Base-by-base conservation (phyloP, 768 basidiomycete genomes). In the Trametes punicea region DNA sequence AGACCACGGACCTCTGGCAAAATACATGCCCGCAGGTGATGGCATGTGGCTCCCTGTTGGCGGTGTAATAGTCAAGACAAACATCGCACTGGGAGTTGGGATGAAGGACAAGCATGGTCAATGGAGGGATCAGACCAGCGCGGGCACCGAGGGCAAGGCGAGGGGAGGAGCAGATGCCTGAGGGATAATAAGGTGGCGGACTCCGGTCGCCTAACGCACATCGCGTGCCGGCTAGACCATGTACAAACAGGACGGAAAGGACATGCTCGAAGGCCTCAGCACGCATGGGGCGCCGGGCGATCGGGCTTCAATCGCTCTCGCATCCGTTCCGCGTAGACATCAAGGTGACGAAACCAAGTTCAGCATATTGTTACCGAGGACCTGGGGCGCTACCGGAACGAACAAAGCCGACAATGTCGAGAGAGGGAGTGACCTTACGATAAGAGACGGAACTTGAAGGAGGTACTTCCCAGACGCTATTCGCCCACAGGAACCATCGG, bases 1-100 rank as follows among this genome's bases (percentile, higher is more conserved):
- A 51, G 41, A 39, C 33, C 6, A 30, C 42, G 45, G 41, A 67
- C 66, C 66, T 65, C 33, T 62, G 56, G 36, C 67, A 90, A 70
- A 88, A 88, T 53, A 83, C 80, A 67, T 90, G 87, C 16, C 88
- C 88, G 58, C 88, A 90, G 45, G 75, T 57, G 63, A 89, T 85
- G 46, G 81, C 78, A 64, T 84, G 81, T 47, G 87, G 87, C 7
- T 78, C 75, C 66, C 81, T 83, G 42, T 61, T 62, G 46, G 79
- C 80, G 50, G 68, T 68, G 67, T 85, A 89, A 29, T 72, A 69
- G 62, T 90, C 87, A 62, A 85, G 76, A 72, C 88, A 90, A 65
- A 90, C 79, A 72, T 90, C 88, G 77, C 88, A 90, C 46, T 75
- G 74, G 64, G 88, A 88, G 64, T 78, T 78, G 57, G 80, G 66